A percentile compares a stretch with the other conserved stretches of the same genome.
These are phyloP conservation scores for Talaromyces nanjingensis DNA, from an alignment of 495 filamentous ascomycete genomes.

Conservation along the genomic window DNA sequence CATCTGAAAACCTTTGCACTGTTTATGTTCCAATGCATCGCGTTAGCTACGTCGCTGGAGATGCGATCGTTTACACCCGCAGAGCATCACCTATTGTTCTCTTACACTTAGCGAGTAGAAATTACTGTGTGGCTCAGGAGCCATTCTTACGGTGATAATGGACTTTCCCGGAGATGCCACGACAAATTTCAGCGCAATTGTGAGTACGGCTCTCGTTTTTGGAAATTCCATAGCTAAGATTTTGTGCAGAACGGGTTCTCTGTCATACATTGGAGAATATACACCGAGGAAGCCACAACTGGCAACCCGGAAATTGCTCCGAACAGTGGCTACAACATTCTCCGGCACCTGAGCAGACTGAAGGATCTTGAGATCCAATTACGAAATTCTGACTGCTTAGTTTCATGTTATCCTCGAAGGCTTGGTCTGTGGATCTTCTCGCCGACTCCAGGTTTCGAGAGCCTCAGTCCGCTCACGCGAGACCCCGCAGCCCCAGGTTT, in stretches of 20 bases:
- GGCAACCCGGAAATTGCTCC: conserved; percentile 28
- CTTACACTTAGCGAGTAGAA: conserved; percentile 14
- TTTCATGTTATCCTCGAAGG: conserved; percentile 34
- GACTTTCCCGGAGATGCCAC: conserved; percentile 41
- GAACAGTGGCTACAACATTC: conserved; percentile 32
- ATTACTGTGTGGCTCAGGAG: conserved; percentile 21
- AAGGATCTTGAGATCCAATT: conserved; percentile 38
- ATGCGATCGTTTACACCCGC: conserved; percentile 7
- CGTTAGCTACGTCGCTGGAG: not conserved
- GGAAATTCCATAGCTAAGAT: not conserved
- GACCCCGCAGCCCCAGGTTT: conserved; percentile 20
- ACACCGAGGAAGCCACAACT: conserved; percentile 35
- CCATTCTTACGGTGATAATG: conserved; percentile 27
- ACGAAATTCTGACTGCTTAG: conserved; percentile 31
- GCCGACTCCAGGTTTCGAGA: conserved; percentile 34
- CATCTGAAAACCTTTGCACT: not conserved
- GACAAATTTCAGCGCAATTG: conserved; percentile 42
- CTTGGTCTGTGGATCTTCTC: conserved; percentile 40
- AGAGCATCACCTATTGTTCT: conserved; percentile 3
- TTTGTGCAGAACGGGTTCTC: conserved; percentile 38
- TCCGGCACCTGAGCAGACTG: conserved; percentile 39
- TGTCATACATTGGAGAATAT: conserved; percentile 43
- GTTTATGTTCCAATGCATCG: conserved; percentile 1
- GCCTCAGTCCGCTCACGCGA: conserved; percentile 22
- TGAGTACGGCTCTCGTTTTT: conserved; percentile 19